Base-by-base conservation (phyloP, 352 stramenopile species). In the Phytophthora cajani region DNA sequence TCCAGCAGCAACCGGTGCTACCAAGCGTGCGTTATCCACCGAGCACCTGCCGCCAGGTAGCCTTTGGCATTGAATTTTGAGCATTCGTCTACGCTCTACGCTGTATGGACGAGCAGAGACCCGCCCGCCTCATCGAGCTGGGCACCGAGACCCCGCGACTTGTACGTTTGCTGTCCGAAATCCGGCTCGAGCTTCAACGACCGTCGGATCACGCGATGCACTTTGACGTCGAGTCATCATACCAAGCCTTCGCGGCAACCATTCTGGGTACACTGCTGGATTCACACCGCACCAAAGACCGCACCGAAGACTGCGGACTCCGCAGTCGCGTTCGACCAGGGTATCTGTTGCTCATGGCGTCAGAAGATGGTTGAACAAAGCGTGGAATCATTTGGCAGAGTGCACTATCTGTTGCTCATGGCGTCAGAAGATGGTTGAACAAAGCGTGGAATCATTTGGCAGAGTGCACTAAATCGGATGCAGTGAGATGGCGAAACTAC, bases 251-350 rank as follows among this genome's bases (percentile, higher is more conserved):
- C 33, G 33, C 33, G 17, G 38, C 14, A 23, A 7, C 33, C 33
- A 64, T 63, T 63, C 16, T 63, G 57, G 57, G 40, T 64, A 63
- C 27, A 30, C 27, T 42, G 25, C 42, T 64, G 57, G 57, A 64
- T 64, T 36, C 27, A 23, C 21, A 42, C 36, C 12, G 36, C 21
- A 17, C 36, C 11, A 4, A 5, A 30, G 27, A 42, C 36, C 12
- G 36, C 21, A 17, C 36, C 11, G 27, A 5, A 30, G 27, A 30
- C 27, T 30, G 27, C 27, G 27, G 5, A 6, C 27, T 30, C 27
- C 27, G 27, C 5, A 49, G 14, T 5, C 23, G 21, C 21, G 21
- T 23, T 23, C 21, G 21, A 23, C 21, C 21, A 42, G 10, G 36
- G 11, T 3, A 16, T 17, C 10, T 17, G 36, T 47, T 21, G 40